Conservation (phyloP, 352 stramenopile genomes). For the Globisporangium rhizosaccharum region DNA sequence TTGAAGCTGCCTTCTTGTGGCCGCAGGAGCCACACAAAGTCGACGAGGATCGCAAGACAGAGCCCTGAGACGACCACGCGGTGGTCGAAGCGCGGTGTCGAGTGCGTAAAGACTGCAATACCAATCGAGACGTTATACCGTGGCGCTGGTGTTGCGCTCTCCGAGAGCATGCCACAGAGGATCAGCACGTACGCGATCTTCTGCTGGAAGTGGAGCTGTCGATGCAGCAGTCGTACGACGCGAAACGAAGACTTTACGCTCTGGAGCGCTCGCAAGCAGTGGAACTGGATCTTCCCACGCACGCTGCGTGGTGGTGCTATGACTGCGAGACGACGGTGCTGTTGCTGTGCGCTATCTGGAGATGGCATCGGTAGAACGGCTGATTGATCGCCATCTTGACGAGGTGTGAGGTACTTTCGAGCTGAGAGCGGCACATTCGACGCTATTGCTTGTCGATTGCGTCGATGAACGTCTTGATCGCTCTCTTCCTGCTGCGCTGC, state of each 20-base stretch:
- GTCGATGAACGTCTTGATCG: conserved; percentile 2
- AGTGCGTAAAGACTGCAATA: conserved; percentile 39
- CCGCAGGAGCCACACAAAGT: conserved; percentile 65
- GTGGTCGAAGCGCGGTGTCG: conserved; percentile 31
- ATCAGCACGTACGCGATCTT: conserved; percentile 48
- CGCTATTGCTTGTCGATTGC: not conserved
- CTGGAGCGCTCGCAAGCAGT: conserved; percentile 3
- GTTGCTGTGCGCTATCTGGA: not conserved
- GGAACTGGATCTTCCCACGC: conserved; percentile 23
- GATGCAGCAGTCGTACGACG: conserved; percentile 16
- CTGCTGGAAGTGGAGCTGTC: conserved; percentile 47
- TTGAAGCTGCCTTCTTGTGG: conserved; percentile 60
- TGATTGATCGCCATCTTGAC: not conserved
- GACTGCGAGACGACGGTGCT: not conserved
- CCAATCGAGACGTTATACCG: conserved; percentile 71
- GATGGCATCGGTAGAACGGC: not conserved
- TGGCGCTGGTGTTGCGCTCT: conserved; percentile 51
- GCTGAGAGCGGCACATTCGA: conserved; percentile 3
- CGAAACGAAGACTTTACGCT: not conserved
- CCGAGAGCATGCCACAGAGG: conserved; percentile 53
- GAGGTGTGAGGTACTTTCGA: conserved; percentile 7
- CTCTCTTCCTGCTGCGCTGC: conserved; percentile 2
- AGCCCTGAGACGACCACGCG: conserved; percentile 52
- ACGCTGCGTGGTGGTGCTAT: conserved; percentile 17
- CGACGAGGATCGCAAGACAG: conserved; percentile 32